Evolutionary conservation across 2,329 filamentous ascomycete genomes (phyloP).

Genomic region (Didymella arachidicola): DNA sequence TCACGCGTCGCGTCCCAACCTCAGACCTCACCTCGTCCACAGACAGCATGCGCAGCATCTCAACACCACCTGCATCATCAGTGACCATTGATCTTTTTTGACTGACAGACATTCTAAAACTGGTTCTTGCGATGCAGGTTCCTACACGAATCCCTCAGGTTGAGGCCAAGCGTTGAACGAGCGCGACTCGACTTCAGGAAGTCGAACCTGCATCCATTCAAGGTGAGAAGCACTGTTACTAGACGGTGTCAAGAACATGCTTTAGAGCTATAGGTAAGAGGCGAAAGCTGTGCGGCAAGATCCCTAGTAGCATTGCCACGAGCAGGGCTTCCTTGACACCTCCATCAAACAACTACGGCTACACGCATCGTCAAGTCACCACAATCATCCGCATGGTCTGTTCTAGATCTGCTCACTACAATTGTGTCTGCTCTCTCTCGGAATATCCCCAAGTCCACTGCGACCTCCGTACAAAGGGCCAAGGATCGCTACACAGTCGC

Average conservation of each 20-base stretch:
- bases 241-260: background rate
- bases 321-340: background rate
- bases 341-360: background rate
- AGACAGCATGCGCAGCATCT: background rate
- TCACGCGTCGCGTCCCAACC: slow-evolving; percentile 7
- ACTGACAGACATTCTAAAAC: background rate
- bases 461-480: background rate
- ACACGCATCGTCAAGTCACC: background rate
- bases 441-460: background rate
- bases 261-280: too few relatives aligned
- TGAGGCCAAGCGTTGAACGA: background rate
- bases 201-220: background rate
- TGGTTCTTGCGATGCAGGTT: background rate
- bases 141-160: background rate
- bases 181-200: background rate
- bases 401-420: too few relatives aligned
- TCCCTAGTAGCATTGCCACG: background rate
- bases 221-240: background rate
- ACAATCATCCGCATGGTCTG: background rate
- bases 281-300: background rate
- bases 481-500: too few relatives aligned
- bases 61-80: background rate
- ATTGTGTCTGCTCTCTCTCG: background rate
- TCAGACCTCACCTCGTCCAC: slow-evolving; percentile 7
- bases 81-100: background rate